Evolutionary conservation across 108 stramenopile species (phyloP), one percentile per base, ranked within the genome.

Genomic region (Heterococcus sp.): DNA sequence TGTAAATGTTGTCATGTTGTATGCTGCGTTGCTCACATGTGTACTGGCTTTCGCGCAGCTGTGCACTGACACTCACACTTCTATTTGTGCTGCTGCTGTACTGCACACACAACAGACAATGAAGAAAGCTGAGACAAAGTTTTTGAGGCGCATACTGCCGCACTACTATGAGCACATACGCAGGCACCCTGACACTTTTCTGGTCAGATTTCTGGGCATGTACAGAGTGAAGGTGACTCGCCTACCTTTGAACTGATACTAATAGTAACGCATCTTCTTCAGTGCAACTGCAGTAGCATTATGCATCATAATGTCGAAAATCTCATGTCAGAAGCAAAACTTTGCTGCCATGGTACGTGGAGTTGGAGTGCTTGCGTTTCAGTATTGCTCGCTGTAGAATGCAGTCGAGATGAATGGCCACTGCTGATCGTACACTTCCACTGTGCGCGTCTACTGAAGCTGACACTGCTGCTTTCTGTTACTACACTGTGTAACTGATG

Each of bases 121-220:
- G 46, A 58, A 58, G 46, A 58, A 58, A 76, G 92, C 92, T 26
- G 98, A 99, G 85, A 93, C 91, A 70, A 96, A 95, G 89, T 97
- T 96, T 75, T 86, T 97, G 72, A 90, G 88, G n/a, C 76, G 90
- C 30, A 92, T 95, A 82, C 84, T 96, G 38, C 96, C 96, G 0
- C 94, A 96, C 78, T 99, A 99, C 86, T 99, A 95, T 89, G 90
- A 90, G 39, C 93, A 97, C 86, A 90, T 95, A 66, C 72, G 80
- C 65, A 81, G 92, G 74, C 95, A 97, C 85, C 95, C 96, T 2
- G 92, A 96, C 79, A 94, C 98, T 1, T 78, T 96, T 63, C 71
- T 99, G 3, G 91, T 94, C 31, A 91, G 94, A 74, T 96, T 97
- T 79, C 91, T 92, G 68, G 98, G 98, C 71, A 97, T 99, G 96